Conservation (phyloP, 768 basidiomycete species). For the Suillus variegatus region DNA sequence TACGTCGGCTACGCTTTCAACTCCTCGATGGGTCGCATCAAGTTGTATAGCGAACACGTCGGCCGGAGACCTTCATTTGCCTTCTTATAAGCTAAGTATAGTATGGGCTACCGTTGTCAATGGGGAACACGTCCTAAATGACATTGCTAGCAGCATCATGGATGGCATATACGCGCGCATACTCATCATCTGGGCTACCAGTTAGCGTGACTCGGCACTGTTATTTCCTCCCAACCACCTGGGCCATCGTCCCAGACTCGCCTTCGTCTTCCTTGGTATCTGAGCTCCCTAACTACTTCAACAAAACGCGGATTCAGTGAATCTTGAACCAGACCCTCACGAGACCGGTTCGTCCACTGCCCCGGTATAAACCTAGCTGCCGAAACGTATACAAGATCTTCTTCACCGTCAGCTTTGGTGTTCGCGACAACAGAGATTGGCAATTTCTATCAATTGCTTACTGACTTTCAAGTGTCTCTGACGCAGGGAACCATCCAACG, state of each 20-base stretch:
- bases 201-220: conserved; percentile 13
- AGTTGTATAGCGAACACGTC: conserved; percentile 14
- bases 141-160: conserved; percentile 17
- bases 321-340: conserved; percentile 14
- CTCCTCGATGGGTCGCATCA: conserved; percentile 10
- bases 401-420: conserved; percentile 8
- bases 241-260: background rate
- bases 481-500: conserved; percentile 13
- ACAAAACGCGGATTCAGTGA: conserved; percentile 8
- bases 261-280: conserved; percentile 14
- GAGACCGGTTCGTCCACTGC: conserved; percentile 13
- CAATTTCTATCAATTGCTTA: conserved; percentile 19
- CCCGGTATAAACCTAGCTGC: conserved; percentile 17
- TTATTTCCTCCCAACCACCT: conserved; percentile 20
- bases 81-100: conserved; percentile 10
- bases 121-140: conserved; percentile 16
- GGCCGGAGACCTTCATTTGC: conserved; percentile 11
- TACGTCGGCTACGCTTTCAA: conserved; percentile 19
- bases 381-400: conserved; percentile 5
- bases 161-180: conserved; percentile 12
- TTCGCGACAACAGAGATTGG: conserved; percentile 23
- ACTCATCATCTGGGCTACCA: conserved; percentile 31
- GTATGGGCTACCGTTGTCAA: conserved; percentile 14
- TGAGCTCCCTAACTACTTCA: conserved; percentile 10
- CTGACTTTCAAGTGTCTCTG: conserved; percentile 1